Percentiles rank a stretch among this genome's conserved stretches.
phyloP scores from a whole-genome alignment of 31 red algal species.

The Asparagopsis taxiformis region DNA sequence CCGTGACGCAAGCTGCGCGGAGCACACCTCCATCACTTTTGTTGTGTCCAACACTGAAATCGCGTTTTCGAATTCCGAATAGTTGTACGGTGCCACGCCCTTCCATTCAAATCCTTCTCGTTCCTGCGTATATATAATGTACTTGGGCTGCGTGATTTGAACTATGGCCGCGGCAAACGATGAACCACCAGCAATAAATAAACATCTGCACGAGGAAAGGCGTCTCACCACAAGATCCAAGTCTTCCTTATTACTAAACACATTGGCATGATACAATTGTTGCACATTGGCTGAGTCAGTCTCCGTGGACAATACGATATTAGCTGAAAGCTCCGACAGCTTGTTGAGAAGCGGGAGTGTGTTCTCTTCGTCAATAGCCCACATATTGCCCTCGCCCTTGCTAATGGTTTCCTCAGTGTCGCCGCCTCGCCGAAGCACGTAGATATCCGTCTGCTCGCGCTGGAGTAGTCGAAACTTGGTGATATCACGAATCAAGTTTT shows the following conservation, averaged over 20 bases:
- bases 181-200: constrained; percentile 22
- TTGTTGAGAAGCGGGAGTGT: constrained; percentile 12
- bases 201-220: constrained; percentile 20
- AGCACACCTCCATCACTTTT: too few relatives aligned
- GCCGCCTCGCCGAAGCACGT: constrained; percentile 32
- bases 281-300: constrained; percentile 7
- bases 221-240: constrained; percentile 2
- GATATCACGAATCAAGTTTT: constrained; percentile 3
- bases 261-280: neutral
- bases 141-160: constrained; percentile 16
- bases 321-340: neutral
- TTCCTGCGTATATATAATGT: constrained; percentile 17
- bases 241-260: constrained; percentile 22
- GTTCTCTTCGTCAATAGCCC: constrained; percentile 21
- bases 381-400: constrained; percentile 15
- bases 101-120: constrained; percentile 16
- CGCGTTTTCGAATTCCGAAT: constrained; percentile 22
- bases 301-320: constrained; percentile 20
- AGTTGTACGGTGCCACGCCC: constrained; percentile 3
- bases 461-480: neutral
- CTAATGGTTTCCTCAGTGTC: constrained; percentile 23
- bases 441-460: constrained; percentile 6
- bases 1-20: too few relatives aligned
- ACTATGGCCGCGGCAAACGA: constrained; percentile 41
- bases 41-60: too few relatives aligned